Percentiles rank a stretch among this genome's conserved stretches.
Evolutionary conservation across 2,329 filamentous ascomycete genomes (phyloP).

Genomic region (Claviceps monticola): DNA sequence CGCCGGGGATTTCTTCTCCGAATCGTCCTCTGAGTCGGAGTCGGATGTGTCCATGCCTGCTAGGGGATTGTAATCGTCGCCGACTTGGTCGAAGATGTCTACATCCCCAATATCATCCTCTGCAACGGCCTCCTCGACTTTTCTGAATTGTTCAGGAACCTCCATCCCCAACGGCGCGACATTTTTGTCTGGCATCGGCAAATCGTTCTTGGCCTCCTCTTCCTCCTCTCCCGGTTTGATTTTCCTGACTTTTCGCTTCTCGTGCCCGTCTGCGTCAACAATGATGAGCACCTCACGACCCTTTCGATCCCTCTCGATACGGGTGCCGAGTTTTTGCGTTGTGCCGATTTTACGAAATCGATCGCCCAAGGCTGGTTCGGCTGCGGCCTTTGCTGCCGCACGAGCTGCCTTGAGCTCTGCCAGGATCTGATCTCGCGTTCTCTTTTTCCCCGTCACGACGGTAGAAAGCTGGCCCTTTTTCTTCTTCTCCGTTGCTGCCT

Average conservation of each 20-base stretch:
- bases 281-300: slow-evolving; percentile 52
- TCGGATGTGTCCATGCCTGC: slow-evolving; percentile 38
- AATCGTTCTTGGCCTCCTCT: slow-evolving; percentile 23
- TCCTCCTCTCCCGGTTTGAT: slow-evolving; percentile 25
- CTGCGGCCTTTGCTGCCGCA: slow-evolving; percentile 41
- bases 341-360: slow-evolving; percentile 53
- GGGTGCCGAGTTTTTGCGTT: slow-evolving; percentile 36
- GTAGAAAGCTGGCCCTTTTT: slow-evolving; percentile 50
- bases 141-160: slow-evolving; percentile 43
- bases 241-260: slow-evolving; percentile 50
- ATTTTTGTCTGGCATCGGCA: slow-evolving; percentile 41
- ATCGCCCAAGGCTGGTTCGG: slow-evolving; percentile 38
- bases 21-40: slow-evolving; percentile 31
- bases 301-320: slow-evolving; percentile 46
- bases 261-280: slow-evolving; percentile 50
- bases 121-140: slow-evolving; percentile 24
- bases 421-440: slow-evolving; percentile 51
- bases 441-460: slow-evolving; percentile 42
- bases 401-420: slow-evolving; percentile 52
- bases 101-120: slow-evolving; percentile 41
- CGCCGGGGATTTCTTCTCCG: slow-evolving; percentile 13
- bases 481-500: slow-evolving; percentile 31
- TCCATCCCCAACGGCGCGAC: slow-evolving; percentile 50
- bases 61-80: slow-evolving; percentile 54
- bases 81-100: slow-evolving; percentile 52